Percentiles rank a stretch among this genome's conserved stretches.
These are phyloP conservation scores for Xylaria hypoxylon DNA, from an alignment of 2,329 filamentous ascomycete genomes.

Conservation along the genomic window DNA sequence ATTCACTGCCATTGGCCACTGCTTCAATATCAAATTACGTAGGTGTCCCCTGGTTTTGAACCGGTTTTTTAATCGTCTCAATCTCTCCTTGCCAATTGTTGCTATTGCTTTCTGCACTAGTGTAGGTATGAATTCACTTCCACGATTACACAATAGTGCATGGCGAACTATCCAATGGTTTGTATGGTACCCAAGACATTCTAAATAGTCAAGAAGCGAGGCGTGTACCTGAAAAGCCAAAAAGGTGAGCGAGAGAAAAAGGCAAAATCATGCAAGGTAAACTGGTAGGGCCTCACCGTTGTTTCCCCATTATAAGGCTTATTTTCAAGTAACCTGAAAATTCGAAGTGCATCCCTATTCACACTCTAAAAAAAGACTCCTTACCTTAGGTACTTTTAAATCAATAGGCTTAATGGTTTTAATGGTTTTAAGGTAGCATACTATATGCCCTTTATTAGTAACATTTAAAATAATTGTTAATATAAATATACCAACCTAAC, in stretches of 20 bases:
- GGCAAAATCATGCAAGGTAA: slow-evolving; percentile 11
- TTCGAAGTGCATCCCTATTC: background rate
- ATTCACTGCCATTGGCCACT: slow-evolving; percentile 29
- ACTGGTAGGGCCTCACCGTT: slow-evolving; percentile 36
- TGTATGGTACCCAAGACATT: too few relatives aligned
- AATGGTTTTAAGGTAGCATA: too few relatives aligned
- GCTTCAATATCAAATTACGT: slow-evolving; percentile 29
- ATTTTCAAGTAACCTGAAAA: slow-evolving; percentile 6
- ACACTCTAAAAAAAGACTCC: too few relatives aligned
- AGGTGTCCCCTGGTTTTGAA: slow-evolving; percentile 15
- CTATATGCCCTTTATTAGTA: too few relatives aligned
- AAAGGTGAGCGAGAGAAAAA: background rate
- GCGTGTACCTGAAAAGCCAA: background rate
- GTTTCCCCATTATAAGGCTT: slow-evolving; percentile 12
- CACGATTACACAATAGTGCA: background rate
- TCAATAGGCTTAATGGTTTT: too few relatives aligned
- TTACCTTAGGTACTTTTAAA: too few relatives aligned
- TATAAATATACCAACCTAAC: too few relatives aligned
- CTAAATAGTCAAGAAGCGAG: too few relatives aligned
- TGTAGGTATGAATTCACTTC: background rate
- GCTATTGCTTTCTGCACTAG: background rate
- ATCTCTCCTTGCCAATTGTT: background rate
- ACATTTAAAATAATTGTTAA: too few relatives aligned
- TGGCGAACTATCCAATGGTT: background rate
- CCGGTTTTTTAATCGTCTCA: background rate